Percentiles rank a stretch among this genome's conserved stretches.
These are phyloP conservation scores for Dothideomycetidae sp. DNA, from an alignment of 2,329 filamentous ascomycete genomes.

Conservation along the genomic window DNA sequence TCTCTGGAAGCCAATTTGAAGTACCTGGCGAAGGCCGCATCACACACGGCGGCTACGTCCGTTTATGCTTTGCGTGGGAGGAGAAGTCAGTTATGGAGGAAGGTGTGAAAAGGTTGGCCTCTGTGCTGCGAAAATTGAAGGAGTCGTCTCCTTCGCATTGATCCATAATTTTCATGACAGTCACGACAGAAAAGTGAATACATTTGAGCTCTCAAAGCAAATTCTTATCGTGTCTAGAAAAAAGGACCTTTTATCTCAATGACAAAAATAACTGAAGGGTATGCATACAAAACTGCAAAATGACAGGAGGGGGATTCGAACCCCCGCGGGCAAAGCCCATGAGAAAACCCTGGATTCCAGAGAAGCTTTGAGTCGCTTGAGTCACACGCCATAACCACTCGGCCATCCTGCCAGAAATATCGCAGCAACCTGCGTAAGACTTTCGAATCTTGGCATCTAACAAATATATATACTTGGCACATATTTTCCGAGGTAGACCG, in stretches of 20 bases:
- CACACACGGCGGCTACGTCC: conserved; percentile 45
- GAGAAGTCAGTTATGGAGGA: conserved; percentile 50
- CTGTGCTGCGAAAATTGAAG: conserved; percentile 30
- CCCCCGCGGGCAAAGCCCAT: not conserved
- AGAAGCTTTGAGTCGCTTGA: not conserved
- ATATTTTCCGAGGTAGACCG: no score
- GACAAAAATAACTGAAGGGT: not conserved
- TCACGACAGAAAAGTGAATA: no score
- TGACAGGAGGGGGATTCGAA: not conserved
- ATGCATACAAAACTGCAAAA: not conserved
- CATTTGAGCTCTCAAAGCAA: no score
- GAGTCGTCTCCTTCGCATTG: no score
- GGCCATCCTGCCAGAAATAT: not conserved
- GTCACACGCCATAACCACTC: not conserved
- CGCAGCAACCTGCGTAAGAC: no score
- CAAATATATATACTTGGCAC: no score
- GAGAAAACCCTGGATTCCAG: not conserved
- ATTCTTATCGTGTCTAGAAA: no score
- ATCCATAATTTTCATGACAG: no score
- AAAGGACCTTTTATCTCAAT: no score
- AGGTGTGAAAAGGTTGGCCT: conserved; percentile 49
- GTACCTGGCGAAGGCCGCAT: conserved; percentile 32
- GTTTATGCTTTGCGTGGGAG: conserved; percentile 62
- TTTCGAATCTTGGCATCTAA: no score
- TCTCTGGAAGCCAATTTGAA: conserved; percentile 55